Conservation (phyloP, 1,139 yeast species). For the Ashbya aceris region DNA sequence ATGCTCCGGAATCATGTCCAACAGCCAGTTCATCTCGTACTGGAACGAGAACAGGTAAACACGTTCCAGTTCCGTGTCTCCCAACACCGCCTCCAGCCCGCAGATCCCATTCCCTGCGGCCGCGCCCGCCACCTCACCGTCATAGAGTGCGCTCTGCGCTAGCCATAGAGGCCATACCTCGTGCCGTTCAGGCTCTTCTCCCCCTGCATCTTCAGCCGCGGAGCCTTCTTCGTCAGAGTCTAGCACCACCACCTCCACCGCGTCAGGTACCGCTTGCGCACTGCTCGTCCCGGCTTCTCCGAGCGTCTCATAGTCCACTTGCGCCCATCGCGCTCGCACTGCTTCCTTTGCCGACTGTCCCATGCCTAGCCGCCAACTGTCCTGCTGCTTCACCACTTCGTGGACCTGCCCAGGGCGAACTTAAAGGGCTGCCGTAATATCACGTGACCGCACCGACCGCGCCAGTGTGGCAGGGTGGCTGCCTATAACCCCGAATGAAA, state of each 20-base stretch:
- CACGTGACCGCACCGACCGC: slow-evolving; percentile 2
- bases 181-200: neutral
- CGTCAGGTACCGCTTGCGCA: neutral
- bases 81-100: slow-evolving; percentile 24
- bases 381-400: neutral
- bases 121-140: slow-evolving; percentile 7
- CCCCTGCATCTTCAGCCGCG: neutral
- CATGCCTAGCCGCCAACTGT: neutral
- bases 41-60: slow-evolving; percentile 31
- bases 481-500: slow-evolving; percentile 1
- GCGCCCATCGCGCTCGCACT: slow-evolving; percentile 1
- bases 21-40: slow-evolving; percentile 25
- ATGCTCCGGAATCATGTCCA: slow-evolving; percentile 15
- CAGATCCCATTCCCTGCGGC: slow-evolving; percentile 17
- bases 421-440: neutral
- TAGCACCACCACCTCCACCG: neutral
- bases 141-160: slow-evolving; percentile 27
- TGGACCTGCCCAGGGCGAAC: neutral
- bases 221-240: neutral
- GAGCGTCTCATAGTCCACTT: neutral
- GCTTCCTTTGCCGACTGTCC: neutral
- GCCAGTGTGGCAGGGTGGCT: neutral
- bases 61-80: slow-evolving; percentile 15
- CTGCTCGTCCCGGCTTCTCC: neutral
- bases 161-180: slow-evolving; percentile 21